Base-by-base conservation (phyloP, 306 rosid genomes). In the Vicia villosa region DNA sequence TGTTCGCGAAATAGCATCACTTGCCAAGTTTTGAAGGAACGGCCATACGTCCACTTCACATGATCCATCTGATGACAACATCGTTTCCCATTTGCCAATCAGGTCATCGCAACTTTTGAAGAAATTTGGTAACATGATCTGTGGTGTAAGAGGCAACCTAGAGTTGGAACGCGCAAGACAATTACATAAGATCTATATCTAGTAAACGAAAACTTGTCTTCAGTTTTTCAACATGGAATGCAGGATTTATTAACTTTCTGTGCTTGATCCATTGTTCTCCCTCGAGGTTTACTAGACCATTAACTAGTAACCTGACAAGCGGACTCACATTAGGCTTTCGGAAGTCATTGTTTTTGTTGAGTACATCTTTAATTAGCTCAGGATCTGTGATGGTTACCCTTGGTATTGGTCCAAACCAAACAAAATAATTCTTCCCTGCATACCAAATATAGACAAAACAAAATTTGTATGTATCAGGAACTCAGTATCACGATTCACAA, bases 241-340 rank as follows among this genome's bases (percentile, higher is more conserved):
- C 80, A 9, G 83, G 90, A 24, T 76, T 87, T 68, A 89, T 78
- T 47, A 87, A 80, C 61, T 64, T 87, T 67, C 90, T 70, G 52
- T 80, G 85, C 58, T 66, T 86, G 51, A 69, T 79, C 90, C 90
- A 86, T 60, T 83, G 76, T 26, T 80, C 80, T 37, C 82, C 85
- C 10, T 84, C 87, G 32, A 30, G 7, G n/a, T 0, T 16, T 16
- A 8, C 46, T 2, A 81, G 46, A 20, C 89, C 92, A 10, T 41
- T 3, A 37, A 4, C 63, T 1, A 83, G 70, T 4, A 71, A 22
- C 42, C 5, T n/a, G 13, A 12, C 3, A 10, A 70, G 58, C 0
- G 82, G 80, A 66, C 67, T 77, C 10, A 0, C 0, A 0, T 1
- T 0, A 6, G 69, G 46, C 72, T 78, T 85, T 5, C 4, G 50